A percentile compares a stretch with the other conserved stretches of the same genome.
These are phyloP conservation scores for Clarkia xantiana DNA, from an alignment of 345 rosid species.

Conservation along the genomic window DNA sequence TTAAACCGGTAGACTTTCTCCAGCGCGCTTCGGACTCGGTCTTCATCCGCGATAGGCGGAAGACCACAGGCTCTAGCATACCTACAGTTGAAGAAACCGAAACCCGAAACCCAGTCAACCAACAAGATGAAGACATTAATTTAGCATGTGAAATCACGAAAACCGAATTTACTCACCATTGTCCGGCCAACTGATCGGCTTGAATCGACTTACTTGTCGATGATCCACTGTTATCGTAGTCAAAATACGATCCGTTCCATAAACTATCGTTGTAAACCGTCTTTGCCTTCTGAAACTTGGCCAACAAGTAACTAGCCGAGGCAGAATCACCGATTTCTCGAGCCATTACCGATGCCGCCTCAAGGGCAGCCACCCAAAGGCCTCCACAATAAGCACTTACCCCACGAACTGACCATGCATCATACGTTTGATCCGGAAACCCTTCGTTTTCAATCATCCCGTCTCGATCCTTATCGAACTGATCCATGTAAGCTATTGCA, in stretches of 20 bases:
- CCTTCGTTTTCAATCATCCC: conserved; percentile 96
- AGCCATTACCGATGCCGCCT: conserved; percentile 91
- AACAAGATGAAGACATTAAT: no score
- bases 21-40: conserved; percentile 41
- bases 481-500: conserved; percentile 85
- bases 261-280: conserved; percentile 39
- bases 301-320: conserved; percentile 57
- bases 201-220: conserved; percentile 63
- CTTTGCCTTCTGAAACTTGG: conserved; percentile 71
- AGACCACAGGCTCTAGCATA: conserved; percentile 80
- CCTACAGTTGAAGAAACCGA: no score
- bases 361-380: conserved; percentile 88
- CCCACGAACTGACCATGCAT: conserved; percentile 81
- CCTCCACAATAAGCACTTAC: conserved; percentile 89
- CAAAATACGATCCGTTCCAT: conserved; percentile 92
- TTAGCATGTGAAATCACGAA: not conserved
- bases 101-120: no score
- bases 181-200: conserved; percentile 96
- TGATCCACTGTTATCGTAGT: conserved; percentile 57
- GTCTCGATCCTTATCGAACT: conserved; percentile 85
- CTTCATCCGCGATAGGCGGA: conserved; percentile 58
- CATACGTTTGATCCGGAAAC: conserved; percentile 95
- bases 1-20: conserved; percentile 64
- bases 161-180: conserved; percentile 31
- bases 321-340: conserved; percentile 59